Conservation (phyloP, 495 filamentous ascomycete species). For the Penicillium bovifimosum region DNA sequence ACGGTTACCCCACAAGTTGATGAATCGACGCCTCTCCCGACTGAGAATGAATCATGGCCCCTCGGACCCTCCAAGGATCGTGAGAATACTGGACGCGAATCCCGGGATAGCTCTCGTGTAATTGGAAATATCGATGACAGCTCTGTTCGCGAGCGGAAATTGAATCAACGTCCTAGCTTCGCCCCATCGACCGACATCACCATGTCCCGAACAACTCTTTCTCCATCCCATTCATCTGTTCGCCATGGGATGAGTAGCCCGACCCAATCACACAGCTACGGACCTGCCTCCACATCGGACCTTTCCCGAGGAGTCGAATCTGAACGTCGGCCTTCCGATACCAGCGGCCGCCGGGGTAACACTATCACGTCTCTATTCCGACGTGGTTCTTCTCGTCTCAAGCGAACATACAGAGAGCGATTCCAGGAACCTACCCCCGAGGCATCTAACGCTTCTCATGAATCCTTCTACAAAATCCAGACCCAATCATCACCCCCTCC, state of each 20-base stretch:
- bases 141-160: constrained; percentile 31
- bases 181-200: constrained; percentile 39
- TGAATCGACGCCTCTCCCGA: constrained; percentile 4
- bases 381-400: constrained; percentile 54
- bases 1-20: not conserved
- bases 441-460: constrained; percentile 81
- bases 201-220: constrained; percentile 51
- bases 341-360: constrained; percentile 37
- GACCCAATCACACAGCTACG: constrained; percentile 51
- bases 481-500: constrained; percentile 35
- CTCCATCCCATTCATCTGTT: constrained; percentile 51
- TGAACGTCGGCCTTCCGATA: constrained; percentile 44
- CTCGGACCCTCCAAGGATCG: constrained; percentile 27
- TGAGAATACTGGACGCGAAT: constrained; percentile 20
- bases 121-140: constrained; percentile 36
- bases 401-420: constrained; percentile 52
- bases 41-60: constrained; percentile 31
- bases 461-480: constrained; percentile 58
- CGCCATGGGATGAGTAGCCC: constrained; percentile 47
- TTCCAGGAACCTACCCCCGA: constrained; percentile 48
- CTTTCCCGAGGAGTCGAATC: constrained; percentile 36
- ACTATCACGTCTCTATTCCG: constrained; percentile 68
- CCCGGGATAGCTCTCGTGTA: constrained; percentile 33
- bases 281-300: constrained; percentile 44
- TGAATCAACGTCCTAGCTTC: constrained; percentile 31